Evolutionary conservation across 305 asterid genomes (phyloP).

Genomic region (Solanum aculeatissimum): DNA sequence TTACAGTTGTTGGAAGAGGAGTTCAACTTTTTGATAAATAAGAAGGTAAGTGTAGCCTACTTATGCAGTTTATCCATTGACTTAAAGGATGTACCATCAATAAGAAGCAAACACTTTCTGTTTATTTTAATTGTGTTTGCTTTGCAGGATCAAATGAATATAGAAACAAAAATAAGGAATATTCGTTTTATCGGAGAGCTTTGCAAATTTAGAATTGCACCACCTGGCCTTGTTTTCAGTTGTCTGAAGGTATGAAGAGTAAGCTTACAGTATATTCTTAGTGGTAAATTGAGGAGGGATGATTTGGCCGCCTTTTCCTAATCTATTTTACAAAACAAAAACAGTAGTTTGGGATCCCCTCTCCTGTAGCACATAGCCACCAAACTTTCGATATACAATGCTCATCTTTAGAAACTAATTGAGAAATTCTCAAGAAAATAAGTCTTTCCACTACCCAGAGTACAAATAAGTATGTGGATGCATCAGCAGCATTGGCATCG

Average conservation of each 20-base stretch:
- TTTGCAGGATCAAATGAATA: constrained; percentile 97
- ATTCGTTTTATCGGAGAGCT: constrained; percentile 97
- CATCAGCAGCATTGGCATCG: background rate
- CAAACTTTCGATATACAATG: background rate
- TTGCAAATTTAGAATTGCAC: constrained; percentile 92
- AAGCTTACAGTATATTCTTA: background rate
- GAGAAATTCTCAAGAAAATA: background rate
- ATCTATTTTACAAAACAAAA: background rate
- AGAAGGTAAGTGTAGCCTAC: constrained; percentile 50
- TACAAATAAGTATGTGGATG: background rate
- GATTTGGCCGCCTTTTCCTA: background rate
- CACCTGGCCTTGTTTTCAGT: constrained; percentile 78
- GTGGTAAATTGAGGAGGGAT: background rate
- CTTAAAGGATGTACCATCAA: background rate
- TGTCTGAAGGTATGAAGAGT: constrained; percentile 70
- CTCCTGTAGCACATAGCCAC: background rate
- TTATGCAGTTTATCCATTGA: background rate
- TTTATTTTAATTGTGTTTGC: constrained; percentile 5
- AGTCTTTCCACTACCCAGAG: background rate
- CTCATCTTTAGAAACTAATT: background rate
- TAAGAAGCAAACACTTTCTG: background rate
- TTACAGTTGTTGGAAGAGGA: constrained; percentile 94
- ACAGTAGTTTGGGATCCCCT: background rate
- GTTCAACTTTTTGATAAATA: constrained; percentile 79
- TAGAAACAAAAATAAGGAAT: constrained; percentile 92